phyloP scores from a whole-genome alignment of 257 asterid species.

The Fraxinus cuspidata region DNA sequence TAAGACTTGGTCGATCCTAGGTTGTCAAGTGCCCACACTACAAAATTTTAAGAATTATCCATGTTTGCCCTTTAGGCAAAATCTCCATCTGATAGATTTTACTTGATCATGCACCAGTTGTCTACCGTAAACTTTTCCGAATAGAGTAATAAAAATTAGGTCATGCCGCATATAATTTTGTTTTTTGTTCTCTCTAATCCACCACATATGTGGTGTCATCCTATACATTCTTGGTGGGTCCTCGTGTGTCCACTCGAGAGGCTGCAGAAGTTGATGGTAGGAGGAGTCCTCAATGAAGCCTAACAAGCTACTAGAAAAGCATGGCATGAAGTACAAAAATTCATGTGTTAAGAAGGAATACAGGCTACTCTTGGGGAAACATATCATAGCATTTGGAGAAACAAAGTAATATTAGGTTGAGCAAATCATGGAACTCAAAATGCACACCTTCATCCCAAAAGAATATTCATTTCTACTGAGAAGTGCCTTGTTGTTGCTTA shows the following conservation, averaged over 20 bases:
- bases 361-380: constrained; percentile 43
- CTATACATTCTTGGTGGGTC: constrained; percentile 30
- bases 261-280: constrained; percentile 24
- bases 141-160: too few species aligned
- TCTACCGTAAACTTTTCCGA: too few species aligned
- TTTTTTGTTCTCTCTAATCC: not conserved
- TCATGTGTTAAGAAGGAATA: not conserved
- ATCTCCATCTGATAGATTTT: too few species aligned
- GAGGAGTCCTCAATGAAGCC: constrained; percentile 22
- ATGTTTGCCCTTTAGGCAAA: too few species aligned
- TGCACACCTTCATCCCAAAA: constrained; percentile 8
- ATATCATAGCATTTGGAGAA: constrained; percentile 40
- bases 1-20: too few species aligned
- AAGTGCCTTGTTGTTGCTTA: constrained; percentile 30
- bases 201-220: not conserved
- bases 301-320: constrained; percentile 25
- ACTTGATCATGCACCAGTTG: too few species aligned
- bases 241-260: constrained; percentile 6
- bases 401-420: constrained; percentile 36
- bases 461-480: constrained; percentile 19
- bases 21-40: too few species aligned
- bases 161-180: too few species aligned
- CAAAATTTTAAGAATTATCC: too few species aligned
- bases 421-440: constrained; percentile 29
- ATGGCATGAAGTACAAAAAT: constrained; percentile 12